Conservation (phyloP, 192 early-diverging fungal species). For the Diversispora epigaea region DNA sequence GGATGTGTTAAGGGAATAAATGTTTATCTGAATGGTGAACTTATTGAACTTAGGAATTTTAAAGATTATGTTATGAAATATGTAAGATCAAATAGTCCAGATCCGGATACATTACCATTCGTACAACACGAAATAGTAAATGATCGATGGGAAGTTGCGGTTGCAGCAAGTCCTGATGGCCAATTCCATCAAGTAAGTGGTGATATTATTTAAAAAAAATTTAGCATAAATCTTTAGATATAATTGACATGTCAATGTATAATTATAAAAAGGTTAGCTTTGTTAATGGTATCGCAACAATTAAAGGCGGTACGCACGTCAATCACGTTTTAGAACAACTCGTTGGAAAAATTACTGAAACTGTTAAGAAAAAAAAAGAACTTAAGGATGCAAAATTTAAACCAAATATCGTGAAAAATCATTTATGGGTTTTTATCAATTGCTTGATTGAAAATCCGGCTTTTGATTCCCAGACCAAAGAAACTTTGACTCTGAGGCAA, state of each 20-base stretch:
- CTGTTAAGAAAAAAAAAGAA: constrained; percentile 70
- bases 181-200: constrained; percentile 84
- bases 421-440: constrained; percentile 95
- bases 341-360: constrained; percentile 62
- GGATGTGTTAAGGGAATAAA: constrained; percentile 81
- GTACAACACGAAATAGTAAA: constrained; percentile 75
- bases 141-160: constrained; percentile 92
- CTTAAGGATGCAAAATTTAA: constrained; percentile 64
- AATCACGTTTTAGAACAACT: constrained; percentile 82
- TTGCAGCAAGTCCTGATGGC: constrained; percentile 82
- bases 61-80: constrained; percentile 90
- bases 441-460: constrained; percentile 89
- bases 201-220: background rate
- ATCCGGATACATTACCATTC: constrained; percentile 39
- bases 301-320: constrained; percentile 91
- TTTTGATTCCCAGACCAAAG: constrained; percentile 98
- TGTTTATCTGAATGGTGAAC: constrained; percentile 82
- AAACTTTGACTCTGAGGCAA: constrained; percentile 70
- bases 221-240: background rate
- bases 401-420: constrained; percentile 81
- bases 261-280: constrained; percentile 51
- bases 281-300: constrained; percentile 95
- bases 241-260: background rate
- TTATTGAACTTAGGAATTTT: constrained; percentile 83
- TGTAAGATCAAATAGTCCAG: constrained; percentile 35